These are phyloP conservation scores for Phytophthora multivora DNA, from an alignment of 352 stramenopile genomes.

Conservation along the genomic window DNA sequence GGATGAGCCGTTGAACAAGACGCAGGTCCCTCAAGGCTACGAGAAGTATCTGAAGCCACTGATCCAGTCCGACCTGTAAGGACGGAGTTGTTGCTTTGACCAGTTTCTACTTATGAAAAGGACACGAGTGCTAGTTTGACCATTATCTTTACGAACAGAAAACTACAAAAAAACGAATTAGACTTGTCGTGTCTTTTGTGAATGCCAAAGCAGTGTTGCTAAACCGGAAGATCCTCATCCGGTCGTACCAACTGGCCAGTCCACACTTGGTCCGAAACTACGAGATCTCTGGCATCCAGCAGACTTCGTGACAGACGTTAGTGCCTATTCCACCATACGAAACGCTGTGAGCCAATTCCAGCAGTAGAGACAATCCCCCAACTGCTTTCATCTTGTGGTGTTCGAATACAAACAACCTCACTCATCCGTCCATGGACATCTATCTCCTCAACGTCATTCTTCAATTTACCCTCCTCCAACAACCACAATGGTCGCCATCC, in stretches of 20 bases:
- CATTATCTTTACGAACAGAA: not conserved
- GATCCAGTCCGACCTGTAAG: conserved; percentile 29
- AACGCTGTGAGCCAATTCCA: not conserved
- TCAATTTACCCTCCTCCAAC: not conserved
- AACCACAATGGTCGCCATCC: conserved; percentile 2
- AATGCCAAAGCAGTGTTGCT: not conserved
- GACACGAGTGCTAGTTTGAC: not conserved
- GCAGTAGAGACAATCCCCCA: not conserved
- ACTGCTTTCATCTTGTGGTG: conserved; percentile 2
- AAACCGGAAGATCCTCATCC: not conserved
- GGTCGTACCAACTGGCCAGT: not conserved
- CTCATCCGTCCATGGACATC: not conserved
- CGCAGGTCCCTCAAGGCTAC: conserved; percentile 48
- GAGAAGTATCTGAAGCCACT: conserved; percentile 44
- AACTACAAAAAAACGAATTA: not conserved
- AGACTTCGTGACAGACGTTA: conserved; percentile 1
- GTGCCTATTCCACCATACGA: conserved; percentile 5
- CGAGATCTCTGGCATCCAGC: not conserved
- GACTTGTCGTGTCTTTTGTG: not conserved
- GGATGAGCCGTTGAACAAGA: conserved; percentile 60
- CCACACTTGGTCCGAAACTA: not conserved
- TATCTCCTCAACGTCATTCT: conserved; percentile 3
- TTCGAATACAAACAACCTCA: not conserved
- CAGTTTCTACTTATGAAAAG: no score
- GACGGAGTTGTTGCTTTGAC: no score